A percentile compares a stretch with the other conserved stretches of the same genome.
Conservation (phyloP, 257 asterid genomes). For the Jasminum sambac region DNA sequence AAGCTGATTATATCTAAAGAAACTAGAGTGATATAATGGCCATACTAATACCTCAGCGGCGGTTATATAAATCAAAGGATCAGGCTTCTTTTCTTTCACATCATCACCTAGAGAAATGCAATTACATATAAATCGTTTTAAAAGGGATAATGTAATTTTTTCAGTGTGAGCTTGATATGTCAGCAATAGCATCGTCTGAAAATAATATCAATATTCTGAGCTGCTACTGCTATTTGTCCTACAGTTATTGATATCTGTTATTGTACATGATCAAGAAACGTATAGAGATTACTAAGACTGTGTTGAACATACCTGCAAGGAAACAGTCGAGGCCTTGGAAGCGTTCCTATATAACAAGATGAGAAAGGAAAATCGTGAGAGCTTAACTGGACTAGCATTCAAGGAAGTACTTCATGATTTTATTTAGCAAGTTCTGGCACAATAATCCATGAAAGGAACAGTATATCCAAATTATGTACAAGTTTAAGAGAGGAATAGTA, state of each 20-base stretch:
- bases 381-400: background rate
- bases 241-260: background rate
- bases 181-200: background rate
- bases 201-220: background rate
- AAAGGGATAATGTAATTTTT: conserved; percentile 1
- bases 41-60: conserved; percentile 64
- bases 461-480: background rate
- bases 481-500: no score
- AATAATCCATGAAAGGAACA: background rate
- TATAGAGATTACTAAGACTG: background rate
- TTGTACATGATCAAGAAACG: background rate
- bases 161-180: background rate
- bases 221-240: background rate
- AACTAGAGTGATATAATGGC: conserved; percentile 9
- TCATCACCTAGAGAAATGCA: conserved; percentile 67
- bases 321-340: conserved; percentile 95
- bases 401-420: background rate
- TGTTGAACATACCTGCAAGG: conserved; percentile 73
- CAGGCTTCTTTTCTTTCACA: conserved; percentile 90
- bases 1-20: conserved; percentile 7
- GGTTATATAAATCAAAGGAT: conserved; percentile 78
- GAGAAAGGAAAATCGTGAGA: conserved; percentile 11
- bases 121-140: background rate
- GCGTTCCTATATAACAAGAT: conserved; percentile 66
- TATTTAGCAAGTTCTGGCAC: background rate